These are phyloP conservation scores for Boletus sp. DNA, from an alignment of 1,284 basidiomycete species.

Conservation along the genomic window DNA sequence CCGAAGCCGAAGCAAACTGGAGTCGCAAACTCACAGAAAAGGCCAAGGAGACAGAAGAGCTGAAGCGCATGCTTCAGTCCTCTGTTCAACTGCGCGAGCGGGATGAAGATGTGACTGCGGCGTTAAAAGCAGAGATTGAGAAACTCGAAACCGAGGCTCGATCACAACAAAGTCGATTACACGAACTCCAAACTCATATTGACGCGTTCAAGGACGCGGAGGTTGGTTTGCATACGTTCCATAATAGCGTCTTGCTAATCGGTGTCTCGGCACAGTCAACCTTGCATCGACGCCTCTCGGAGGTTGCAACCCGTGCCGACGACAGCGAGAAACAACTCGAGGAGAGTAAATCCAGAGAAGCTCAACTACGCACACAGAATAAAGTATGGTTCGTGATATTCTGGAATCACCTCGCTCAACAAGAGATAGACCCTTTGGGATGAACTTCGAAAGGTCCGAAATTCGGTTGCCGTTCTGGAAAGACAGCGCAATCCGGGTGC, in stretches of 20 bases:
- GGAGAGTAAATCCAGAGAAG: constrained; percentile 61
- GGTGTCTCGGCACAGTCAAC: constrained; percentile 36
- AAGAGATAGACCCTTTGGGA: constrained; percentile 72
- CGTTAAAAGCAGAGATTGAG: constrained; percentile 54
- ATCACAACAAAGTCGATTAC: constrained; percentile 43
- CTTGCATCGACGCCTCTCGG: constrained; percentile 43
- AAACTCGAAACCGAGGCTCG: constrained; percentile 48
- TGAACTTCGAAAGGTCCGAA: constrained; percentile 89
- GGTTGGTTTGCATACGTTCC: constrained; percentile 38
- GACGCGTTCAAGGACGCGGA: constrained; percentile 54
- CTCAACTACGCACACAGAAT: constrained; percentile 64
- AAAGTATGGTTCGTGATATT: constrained; percentile 49
- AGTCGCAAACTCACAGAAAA: constrained; percentile 74
- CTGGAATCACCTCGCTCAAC: constrained; percentile 1
- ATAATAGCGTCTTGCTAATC: neutral
- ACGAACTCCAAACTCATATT: constrained; percentile 46
- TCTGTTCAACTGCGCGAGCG: constrained; percentile 54
- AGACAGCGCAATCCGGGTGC: constrained; percentile 88
- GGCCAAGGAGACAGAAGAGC: constrained; percentile 69
- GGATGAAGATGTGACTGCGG: constrained; percentile 53
- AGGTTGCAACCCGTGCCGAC: constrained; percentile 42
- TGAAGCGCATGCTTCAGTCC: constrained; percentile 57
- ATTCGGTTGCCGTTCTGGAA: constrained; percentile 84
- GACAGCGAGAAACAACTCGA: constrained; percentile 57
- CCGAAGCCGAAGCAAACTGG: constrained; percentile 82